These are phyloP conservation scores for Hymenotorrendiella dingleyae DNA, from an alignment of 2,329 filamentous ascomycete genomes.

Conservation along the genomic window DNA sequence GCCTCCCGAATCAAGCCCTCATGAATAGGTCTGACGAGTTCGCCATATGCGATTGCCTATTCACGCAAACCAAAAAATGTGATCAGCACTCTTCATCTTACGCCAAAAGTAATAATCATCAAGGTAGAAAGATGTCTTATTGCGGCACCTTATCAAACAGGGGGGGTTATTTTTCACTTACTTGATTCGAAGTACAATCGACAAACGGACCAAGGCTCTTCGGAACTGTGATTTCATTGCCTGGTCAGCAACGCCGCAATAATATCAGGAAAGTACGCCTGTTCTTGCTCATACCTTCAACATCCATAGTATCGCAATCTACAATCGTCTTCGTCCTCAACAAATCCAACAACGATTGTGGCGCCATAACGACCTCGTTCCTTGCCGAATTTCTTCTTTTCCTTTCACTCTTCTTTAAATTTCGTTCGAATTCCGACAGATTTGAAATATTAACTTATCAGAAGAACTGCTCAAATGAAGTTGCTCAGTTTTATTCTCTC, in stretches of 20 bases:
- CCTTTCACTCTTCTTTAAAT: background rate
- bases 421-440: background rate
- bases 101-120: background rate
- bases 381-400: background rate
- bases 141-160: too few species aligned
- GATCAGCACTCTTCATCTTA: background rate
- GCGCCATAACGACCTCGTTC: background rate
- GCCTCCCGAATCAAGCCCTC: slow-evolving; percentile 34
- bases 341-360: slow-evolving; percentile 35
- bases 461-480: too few species aligned
- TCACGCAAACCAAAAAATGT: too few species aligned
- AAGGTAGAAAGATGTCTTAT: too few species aligned
- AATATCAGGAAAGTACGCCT: background rate
- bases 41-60: slow-evolving; percentile 44
- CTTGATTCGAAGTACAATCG: slow-evolving; percentile 51
- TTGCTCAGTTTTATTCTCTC: too few species aligned
- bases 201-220: slow-evolving; percentile 41
- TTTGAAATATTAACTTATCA: too few species aligned
- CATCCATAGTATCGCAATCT: slow-evolving; percentile 47
- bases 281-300: slow-evolving; percentile 33
- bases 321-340: slow-evolving; percentile 40
- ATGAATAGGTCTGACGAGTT: slow-evolving; percentile 39
- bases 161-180: too few species aligned
- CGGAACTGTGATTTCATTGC: slow-evolving; percentile 33
- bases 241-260: background rate